Conservation (phyloP, 176 grass and related monocot genomes). For the Oryza nivara region DNA sequence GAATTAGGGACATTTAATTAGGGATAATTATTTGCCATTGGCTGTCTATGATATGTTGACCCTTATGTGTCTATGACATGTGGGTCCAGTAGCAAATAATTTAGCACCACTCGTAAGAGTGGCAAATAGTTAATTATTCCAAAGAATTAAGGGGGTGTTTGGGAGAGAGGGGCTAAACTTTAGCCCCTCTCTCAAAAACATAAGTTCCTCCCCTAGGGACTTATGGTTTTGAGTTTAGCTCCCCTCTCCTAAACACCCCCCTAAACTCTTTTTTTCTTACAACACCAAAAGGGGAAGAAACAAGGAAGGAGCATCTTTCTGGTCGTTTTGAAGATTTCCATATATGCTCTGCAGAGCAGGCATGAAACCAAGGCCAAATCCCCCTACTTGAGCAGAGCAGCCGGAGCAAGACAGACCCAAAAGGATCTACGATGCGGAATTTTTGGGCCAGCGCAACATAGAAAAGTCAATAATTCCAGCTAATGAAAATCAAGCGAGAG, state of each 20-base stretch:
- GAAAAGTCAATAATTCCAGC: background rate
- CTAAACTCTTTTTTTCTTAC: background rate
- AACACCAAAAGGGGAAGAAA: background rate
- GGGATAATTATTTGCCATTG: too few relatives aligned
- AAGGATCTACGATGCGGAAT: background rate
- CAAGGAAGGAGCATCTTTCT: constrained; percentile 31
- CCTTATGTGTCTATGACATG: too few relatives aligned
- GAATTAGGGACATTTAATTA: background rate
- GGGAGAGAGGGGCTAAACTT: too few relatives aligned
- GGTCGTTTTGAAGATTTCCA: constrained; percentile 31
- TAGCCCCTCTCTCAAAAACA: too few relatives aligned
- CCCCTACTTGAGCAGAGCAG: background rate
- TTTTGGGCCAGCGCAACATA: constrained; percentile 11
- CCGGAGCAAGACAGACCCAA: background rate
- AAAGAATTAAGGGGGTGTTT: too few relatives aligned
- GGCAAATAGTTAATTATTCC: too few relatives aligned
- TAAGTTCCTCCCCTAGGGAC: too few relatives aligned
- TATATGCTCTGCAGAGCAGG: constrained; percentile 10
- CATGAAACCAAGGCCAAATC: background rate
- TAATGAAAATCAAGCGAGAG: background rate
- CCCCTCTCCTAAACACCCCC: too few relatives aligned
- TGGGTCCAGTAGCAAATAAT: too few relatives aligned
- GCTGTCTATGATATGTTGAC: too few relatives aligned
- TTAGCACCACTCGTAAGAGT: too few relatives aligned
- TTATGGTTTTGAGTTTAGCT: too few relatives aligned